Conservation (phyloP, 2,329 filamentous ascomycete genomes). For the Blumeriella jaapii region DNA sequence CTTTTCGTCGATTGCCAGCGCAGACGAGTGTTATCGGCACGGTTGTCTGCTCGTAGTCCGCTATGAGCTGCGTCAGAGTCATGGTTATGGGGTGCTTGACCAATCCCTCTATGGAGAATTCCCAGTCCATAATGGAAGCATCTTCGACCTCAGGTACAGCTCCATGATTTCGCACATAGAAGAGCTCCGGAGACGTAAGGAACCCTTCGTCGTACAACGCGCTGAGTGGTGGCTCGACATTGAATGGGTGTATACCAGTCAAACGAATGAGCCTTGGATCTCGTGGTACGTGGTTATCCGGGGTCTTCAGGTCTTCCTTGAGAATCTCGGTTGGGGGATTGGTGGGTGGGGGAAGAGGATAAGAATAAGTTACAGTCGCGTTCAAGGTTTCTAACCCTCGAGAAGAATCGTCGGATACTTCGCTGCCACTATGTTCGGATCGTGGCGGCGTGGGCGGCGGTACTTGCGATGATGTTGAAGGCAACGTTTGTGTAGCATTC, state of each 20-base stretch:
- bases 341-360: slow-evolving; percentile 56
- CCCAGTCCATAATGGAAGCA: slow-evolving; percentile 64
- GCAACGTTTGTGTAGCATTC: slow-evolving; percentile 5
- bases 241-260: slow-evolving; percentile 85
- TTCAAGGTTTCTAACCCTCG: slow-evolving; percentile 15
- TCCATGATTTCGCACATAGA: slow-evolving; percentile 89
- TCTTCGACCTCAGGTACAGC: slow-evolving; percentile 66
- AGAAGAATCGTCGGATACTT: slow-evolving; percentile 14
- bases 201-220: slow-evolving; percentile 72
- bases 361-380: slow-evolving; percentile 12
- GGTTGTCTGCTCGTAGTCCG: slow-evolving; percentile 69
- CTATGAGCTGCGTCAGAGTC: slow-evolving; percentile 59
- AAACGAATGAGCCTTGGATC: slow-evolving; percentile 74
- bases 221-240: slow-evolving; percentile 73
- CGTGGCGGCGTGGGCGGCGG: slow-evolving; percentile 25
- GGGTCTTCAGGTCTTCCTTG: slow-evolving; percentile 68
- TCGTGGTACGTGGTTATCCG: slow-evolving; percentile 68
- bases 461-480: slow-evolving; percentile 10
- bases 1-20: slow-evolving; percentile 82
- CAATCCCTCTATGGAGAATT: slow-evolving; percentile 72
- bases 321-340: slow-evolving; percentile 48
- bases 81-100: slow-evolving; percentile 67
- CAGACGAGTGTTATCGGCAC: slow-evolving; percentile 84
- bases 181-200: slow-evolving; percentile 74
- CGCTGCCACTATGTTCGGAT: slow-evolving; percentile 18